Conservation (phyloP, 441 rosid genomes). For the Erodium moschatum region DNA sequence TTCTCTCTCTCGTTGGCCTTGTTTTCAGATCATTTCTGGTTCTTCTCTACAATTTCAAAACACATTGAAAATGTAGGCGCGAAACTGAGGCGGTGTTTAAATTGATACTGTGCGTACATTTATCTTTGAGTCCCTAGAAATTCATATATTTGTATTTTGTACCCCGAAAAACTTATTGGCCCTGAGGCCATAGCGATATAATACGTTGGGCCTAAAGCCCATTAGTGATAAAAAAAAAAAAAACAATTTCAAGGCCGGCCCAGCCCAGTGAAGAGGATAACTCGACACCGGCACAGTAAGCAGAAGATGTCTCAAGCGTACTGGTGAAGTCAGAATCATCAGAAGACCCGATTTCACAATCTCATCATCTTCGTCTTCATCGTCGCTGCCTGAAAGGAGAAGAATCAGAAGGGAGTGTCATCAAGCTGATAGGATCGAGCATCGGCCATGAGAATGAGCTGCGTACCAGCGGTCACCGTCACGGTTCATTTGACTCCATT, state of each 20-base stretch:
- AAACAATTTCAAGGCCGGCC: too few relatives aligned
- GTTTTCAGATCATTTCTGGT: slow-evolving; percentile 4
- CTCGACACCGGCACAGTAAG: too few relatives aligned
- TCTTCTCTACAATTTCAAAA: not conserved
- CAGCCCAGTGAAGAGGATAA: too few relatives aligned
- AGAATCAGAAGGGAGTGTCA: not conserved
- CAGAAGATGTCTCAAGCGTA: too few relatives aligned
- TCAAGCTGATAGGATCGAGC: not conserved
- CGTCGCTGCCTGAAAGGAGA: not conserved
- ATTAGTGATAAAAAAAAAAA: too few relatives aligned
- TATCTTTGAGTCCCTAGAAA: too few relatives aligned
- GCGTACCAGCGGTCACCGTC: not conserved
- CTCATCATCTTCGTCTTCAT: not conserved
- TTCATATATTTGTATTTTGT: too few relatives aligned
- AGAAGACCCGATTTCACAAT: not conserved
- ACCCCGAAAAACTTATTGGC: too few relatives aligned
- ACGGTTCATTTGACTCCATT: slow-evolving; percentile 26
- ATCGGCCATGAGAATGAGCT: not conserved
- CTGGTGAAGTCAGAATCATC: too few relatives aligned
- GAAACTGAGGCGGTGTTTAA: not conserved
- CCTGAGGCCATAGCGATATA: too few relatives aligned
- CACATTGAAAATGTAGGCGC: not conserved
- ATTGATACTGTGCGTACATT: too few relatives aligned
- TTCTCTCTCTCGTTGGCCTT: not conserved
- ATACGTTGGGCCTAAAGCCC: too few relatives aligned